These are phyloP conservation scores for Paecilomyces sp. DNA, from an alignment of 2,329 filamentous ascomycete genomes.

Conservation along the genomic window DNA sequence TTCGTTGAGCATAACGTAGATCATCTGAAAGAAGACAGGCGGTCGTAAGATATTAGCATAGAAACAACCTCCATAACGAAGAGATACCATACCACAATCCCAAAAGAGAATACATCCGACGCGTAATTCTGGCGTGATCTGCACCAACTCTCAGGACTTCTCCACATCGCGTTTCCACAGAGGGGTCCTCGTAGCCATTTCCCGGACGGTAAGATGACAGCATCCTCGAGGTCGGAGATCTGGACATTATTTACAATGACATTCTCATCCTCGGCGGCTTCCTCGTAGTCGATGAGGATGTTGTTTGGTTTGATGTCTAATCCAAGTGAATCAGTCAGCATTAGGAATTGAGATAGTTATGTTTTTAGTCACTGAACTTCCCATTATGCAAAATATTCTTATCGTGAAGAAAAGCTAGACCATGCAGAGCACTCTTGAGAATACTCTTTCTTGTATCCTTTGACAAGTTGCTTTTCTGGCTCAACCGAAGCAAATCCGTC, in stretches of 20 bases:
- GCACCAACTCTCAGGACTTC: constrained; percentile 29
- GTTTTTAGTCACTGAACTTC: constrained; percentile 6
- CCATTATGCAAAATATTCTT: constrained; percentile 25
- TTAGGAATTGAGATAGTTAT: not conserved
- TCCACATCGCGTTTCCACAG: constrained; percentile 27
- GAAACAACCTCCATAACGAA: not conserved
- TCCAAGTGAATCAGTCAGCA: constrained; percentile 2
- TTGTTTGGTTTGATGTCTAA: constrained; percentile 31
- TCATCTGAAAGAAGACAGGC: constrained; percentile 10
- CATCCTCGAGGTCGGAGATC: constrained; percentile 24
- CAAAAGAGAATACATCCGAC: constrained; percentile 31
- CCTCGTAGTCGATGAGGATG: constrained; percentile 25
- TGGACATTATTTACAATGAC: constrained; percentile 17
- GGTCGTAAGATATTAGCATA: not conserved
- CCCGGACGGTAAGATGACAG: constrained; percentile 16
- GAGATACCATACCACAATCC: constrained; percentile 16
- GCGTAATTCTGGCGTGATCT: constrained; percentile 20
- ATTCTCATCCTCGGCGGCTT: constrained; percentile 7
- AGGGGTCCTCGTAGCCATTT: constrained; percentile 15
- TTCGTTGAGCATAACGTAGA: constrained; percentile 21
- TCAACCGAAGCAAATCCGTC: constrained; percentile 11
- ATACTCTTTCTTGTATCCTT: constrained; percentile 6
- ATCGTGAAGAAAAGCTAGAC: constrained; percentile 26
- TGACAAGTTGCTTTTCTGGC: constrained; percentile 7
- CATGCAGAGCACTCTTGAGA: constrained; percentile 14